phyloP scores from a whole-genome alignment of 176 grass and related monocot species.

The Rhynchospora breviuscula region DNA sequence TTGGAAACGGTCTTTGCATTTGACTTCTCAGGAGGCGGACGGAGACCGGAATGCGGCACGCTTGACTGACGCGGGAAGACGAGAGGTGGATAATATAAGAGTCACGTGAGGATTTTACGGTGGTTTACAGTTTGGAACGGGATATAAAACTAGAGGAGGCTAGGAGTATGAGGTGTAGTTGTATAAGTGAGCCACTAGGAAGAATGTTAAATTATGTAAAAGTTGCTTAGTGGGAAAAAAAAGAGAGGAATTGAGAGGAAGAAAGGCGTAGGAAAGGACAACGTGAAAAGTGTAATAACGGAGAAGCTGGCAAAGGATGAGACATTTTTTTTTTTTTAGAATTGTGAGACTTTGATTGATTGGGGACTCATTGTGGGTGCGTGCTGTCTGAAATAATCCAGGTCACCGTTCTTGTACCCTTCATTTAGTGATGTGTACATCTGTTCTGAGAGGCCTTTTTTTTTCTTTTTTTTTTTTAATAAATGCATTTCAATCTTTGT shows the following conservation, averaged over 20 bases:
- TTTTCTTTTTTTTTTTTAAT: neutral
- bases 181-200: neutral
- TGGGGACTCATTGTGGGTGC: neutral
- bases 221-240: neutral
- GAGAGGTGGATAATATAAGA: neutral
- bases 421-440: neutral
- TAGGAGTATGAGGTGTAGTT: neutral
- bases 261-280: neutral
- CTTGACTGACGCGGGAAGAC: constrained; percentile 4
- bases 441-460: neutral
- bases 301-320: neutral
- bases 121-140: too few species aligned
- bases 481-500: neutral
- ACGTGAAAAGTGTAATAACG: neutral
- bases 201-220: neutral
- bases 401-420: neutral
- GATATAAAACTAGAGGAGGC: too few species aligned
- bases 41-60: neutral
- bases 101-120: neutral
- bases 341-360: too few species aligned
- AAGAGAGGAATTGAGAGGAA: neutral
- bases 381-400: neutral
- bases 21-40: neutral
- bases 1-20: neutral
- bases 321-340: too few species aligned